A percentile compares a stretch with the other conserved stretches of the same genome.
Conservation (phyloP, 164 flowering plant species). For the Piper longum region DNA sequence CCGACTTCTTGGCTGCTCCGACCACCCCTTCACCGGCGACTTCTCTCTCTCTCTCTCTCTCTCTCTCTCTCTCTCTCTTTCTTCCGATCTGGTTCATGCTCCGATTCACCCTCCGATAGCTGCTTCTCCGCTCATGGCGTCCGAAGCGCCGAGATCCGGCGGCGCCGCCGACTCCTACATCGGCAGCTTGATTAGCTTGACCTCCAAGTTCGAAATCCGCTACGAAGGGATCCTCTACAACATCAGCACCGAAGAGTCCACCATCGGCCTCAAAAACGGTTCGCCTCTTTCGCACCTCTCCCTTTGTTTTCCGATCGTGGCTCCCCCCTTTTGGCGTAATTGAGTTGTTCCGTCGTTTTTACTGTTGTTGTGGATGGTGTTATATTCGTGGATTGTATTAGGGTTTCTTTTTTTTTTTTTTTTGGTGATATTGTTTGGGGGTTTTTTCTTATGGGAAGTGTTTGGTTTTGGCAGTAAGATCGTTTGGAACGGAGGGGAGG, state of each 20-base stretch:
- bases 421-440: background rate
- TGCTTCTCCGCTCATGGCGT: conserved; percentile 24
- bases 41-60: too few relatives aligned
- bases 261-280: conserved; percentile 66
- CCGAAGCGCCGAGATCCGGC: conserved; percentile 38
- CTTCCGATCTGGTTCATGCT: background rate
- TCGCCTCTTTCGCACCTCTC: background rate
- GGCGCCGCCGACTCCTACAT: conserved; percentile 77
- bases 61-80: background rate
- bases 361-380: too few relatives aligned
- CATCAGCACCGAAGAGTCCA: conserved; percentile 87
- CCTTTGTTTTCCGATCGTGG: background rate
- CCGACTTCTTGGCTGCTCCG: too few relatives aligned
- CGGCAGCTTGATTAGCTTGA: conserved; percentile 92
- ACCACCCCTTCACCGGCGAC: too few relatives aligned
- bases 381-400: background rate
- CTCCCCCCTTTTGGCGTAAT: background rate
- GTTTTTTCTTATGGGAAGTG: background rate
- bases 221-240: conserved; percentile 81
- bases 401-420: background rate
- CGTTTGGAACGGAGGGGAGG: conserved; percentile 87
- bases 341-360: too few relatives aligned
- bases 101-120: background rate
- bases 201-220: conserved; percentile 80
- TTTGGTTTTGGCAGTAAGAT: conserved; percentile 41